phyloP scores from a whole-genome alignment of 495 filamentous ascomycete genomes.

The Chaetomium tenue region DNA sequence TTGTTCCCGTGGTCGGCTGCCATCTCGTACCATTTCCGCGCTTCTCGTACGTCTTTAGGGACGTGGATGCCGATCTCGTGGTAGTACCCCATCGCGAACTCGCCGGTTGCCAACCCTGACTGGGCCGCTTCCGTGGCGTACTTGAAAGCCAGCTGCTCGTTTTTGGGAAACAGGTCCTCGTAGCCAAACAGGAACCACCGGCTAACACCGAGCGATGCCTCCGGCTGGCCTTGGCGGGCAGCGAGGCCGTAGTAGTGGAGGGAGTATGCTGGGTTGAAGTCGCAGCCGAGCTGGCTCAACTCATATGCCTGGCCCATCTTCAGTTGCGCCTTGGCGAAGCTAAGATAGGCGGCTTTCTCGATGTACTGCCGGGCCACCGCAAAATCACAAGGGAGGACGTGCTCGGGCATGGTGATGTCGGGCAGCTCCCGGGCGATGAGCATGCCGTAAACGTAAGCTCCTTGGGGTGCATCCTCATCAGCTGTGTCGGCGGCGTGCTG shows the following conservation, averaged over 20 bases:
- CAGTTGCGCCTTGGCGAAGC: conserved; percentile 93
- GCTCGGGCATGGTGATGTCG: conserved; percentile 74
- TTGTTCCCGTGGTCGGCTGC: conserved; percentile 89
- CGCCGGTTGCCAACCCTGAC: conserved; percentile 78
- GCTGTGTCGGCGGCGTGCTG: conserved; percentile 78
- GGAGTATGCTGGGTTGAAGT: conserved; percentile 89
- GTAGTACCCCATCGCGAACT: conserved; percentile 97
- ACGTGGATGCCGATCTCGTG: conserved; percentile 93
- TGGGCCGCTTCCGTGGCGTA: conserved; percentile 86
- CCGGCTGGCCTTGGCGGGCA: conserved; percentile 79
- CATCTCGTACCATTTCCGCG: conserved; percentile 84
- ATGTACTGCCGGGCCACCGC: conserved; percentile 79
- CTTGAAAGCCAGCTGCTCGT: conserved; percentile 85
- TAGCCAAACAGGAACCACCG: conserved; percentile 98
- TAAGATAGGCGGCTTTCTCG: conserved; percentile 94
- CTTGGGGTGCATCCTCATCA: conserved; percentile 96
- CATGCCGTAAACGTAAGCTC: conserved; percentile 97
- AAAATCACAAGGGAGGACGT: conserved; percentile 69
- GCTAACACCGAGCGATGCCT: conserved; percentile 94
- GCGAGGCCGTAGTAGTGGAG: conserved; percentile 95
- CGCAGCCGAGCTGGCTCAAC: conserved; percentile 85
- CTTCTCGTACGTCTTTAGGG: conserved; percentile 74
- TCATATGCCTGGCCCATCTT: conserved; percentile 98
- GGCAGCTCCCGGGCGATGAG: conserved; percentile 85
- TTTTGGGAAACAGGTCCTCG: conserved; percentile 88